Conservation (phyloP, 1,284 basidiomycete species). For the Flammula alnicola region DNA sequence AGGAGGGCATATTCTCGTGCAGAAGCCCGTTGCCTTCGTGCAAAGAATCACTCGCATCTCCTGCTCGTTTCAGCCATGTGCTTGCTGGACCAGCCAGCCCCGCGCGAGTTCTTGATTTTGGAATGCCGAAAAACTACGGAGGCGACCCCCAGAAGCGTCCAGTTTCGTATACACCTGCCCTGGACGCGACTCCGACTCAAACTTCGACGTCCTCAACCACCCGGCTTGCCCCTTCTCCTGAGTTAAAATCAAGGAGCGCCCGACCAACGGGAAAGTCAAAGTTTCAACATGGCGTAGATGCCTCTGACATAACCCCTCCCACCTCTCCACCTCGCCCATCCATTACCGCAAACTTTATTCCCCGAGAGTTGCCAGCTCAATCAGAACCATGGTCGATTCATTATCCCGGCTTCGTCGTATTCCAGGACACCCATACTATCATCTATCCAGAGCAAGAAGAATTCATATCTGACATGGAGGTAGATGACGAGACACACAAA, state of each 20-base stretch:
- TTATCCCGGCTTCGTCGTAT: slow-evolving; percentile 74
- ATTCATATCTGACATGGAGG: slow-evolving; percentile 19
- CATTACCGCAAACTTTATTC: slow-evolving; percentile 31
- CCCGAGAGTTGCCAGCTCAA: slow-evolving; percentile 49
- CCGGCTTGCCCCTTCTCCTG: slow-evolving; percentile 26
- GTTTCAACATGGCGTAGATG: slow-evolving; percentile 4
- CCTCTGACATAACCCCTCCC: slow-evolving; percentile 11
- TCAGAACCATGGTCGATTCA: slow-evolving; percentile 64
- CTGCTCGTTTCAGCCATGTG: slow-evolving; percentile 39
- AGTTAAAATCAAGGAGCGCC: slow-evolving; percentile 17
- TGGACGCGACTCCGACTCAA: slow-evolving; percentile 9
- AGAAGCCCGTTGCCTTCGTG: slow-evolving; percentile 38
- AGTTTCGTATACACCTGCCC: no score
- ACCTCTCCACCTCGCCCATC: slow-evolving; percentile 19
- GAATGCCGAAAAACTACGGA: slow-evolving; percentile 35
- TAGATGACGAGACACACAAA: slow-evolving; percentile 42
- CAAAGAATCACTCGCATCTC: slow-evolving; percentile 24
- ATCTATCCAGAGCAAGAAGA: slow-evolving; percentile 26
- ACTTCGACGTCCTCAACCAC: slow-evolving; percentile 17
- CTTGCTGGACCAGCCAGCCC: slow-evolving; percentile 46
- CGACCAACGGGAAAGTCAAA: slow-evolving; percentile 2
- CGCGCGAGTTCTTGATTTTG: slow-evolving; percentile 57
- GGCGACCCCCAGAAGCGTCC: slow-evolving; percentile 28
- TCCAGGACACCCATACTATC: slow-evolving; percentile 52
- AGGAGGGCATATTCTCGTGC: slow-evolving; percentile 52